Evolutionary conservation across 345 rosid genomes (phyloP).

Genomic region (Bretschneidera sinensis): DNA sequence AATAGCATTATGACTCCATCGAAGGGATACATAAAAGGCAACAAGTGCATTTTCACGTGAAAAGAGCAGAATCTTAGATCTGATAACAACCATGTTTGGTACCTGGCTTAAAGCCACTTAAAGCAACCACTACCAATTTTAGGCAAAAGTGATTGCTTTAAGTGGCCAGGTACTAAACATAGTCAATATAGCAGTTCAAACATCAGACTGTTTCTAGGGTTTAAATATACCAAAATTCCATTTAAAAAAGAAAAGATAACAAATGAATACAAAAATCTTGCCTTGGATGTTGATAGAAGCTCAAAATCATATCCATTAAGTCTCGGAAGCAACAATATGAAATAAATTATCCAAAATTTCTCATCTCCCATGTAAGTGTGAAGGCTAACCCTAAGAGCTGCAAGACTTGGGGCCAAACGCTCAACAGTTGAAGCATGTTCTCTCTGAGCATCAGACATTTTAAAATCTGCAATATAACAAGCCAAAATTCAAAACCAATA

Average conservation of each 20-base stretch:
- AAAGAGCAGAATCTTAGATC: background rate
- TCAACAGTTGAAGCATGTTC: conserved; percentile 54
- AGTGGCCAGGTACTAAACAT: too few relatives aligned
- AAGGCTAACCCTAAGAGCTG: conserved; percentile 43
- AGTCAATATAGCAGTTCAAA: background rate
- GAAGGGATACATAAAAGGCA: background rate
- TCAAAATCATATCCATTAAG: conserved; percentile 50
- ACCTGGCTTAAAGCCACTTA: too few relatives aligned
- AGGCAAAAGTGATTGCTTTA: too few relatives aligned
- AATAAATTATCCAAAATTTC: conserved; percentile 71
- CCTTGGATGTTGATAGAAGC: conserved; percentile 59
- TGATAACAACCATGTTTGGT: too few relatives aligned
- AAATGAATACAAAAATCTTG: conserved; percentile 17
- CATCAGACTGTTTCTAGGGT: background rate
- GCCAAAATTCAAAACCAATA: conserved; percentile 1
- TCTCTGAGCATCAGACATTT: conserved; percentile 50
- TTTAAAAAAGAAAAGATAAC: background rate
- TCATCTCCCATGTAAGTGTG: conserved; percentile 31
- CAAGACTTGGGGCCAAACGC: conserved; percentile 46
- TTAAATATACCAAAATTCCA: background rate
- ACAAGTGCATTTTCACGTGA: background rate
- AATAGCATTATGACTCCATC: background rate
- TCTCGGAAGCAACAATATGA: conserved; percentile 66
- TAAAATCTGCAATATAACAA: conserved; percentile 44
- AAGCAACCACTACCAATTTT: too few relatives aligned